Evolutionary conservation across 2,329 filamentous ascomycete species (phyloP).

Genomic region (Ilyonectria destructans): DNA sequence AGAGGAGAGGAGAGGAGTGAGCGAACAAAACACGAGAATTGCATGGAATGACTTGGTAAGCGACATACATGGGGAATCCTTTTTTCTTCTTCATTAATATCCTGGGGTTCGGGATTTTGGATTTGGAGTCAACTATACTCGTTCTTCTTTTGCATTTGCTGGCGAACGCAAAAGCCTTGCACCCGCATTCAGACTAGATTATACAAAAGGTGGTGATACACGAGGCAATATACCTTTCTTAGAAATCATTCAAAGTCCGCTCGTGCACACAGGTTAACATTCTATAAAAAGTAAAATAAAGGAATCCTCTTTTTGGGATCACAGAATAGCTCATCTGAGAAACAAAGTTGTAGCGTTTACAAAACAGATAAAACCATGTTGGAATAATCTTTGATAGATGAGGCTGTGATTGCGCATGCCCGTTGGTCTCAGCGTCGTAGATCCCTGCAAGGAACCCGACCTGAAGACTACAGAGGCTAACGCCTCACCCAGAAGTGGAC

Average conservation of each 20-base stretch:
- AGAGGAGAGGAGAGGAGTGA: neutral
- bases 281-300: neutral
- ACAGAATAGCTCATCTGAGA: too few relatives aligned
- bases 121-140: neutral
- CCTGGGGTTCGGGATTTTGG: neutral
- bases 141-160: constrained; percentile 25
- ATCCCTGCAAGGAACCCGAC: neutral
- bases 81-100: neutral
- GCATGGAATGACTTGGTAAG: constrained; percentile 9
- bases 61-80: constrained; percentile 13
- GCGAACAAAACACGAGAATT: neutral
- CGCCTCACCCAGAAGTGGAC: neutral
- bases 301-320: too few relatives aligned
- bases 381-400: neutral
- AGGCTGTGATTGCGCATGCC: neutral
- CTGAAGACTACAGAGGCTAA: neutral
- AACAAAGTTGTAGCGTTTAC: too few relatives aligned
- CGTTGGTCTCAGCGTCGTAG: neutral
- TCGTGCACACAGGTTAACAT: neutral
- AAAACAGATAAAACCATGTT: neutral
- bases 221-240: neutral
- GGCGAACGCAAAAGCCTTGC: constrained; percentile 16
- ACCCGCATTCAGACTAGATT: constrained; percentile 1
- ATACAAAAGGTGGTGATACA: constrained; percentile 10
- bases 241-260: neutral